phyloP scores from a whole-genome alignment of 2,329 filamentous ascomycete genomes.

The Blastomyces gilchristii region DNA sequence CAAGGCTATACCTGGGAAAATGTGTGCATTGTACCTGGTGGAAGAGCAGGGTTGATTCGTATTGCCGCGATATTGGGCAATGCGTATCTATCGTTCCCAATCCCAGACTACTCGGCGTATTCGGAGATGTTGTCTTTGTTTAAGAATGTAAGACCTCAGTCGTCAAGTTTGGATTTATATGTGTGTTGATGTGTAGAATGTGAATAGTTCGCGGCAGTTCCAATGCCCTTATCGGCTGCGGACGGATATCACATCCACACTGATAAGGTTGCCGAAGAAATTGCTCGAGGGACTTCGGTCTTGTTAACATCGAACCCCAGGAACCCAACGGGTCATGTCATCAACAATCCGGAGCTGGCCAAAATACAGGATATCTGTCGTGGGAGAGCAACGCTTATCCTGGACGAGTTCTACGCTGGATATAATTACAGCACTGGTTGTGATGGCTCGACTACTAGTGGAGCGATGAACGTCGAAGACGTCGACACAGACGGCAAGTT shows the following conservation, averaged over 20 bases:
- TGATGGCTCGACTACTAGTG: conserved; percentile 78
- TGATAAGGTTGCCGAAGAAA: conserved; percentile 85
- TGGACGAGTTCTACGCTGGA: conserved; percentile 92
- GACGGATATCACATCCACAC: conserved; percentile 91
- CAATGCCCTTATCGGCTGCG: conserved; percentile 69
- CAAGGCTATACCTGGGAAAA: conserved; percentile 94
- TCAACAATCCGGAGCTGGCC: conserved; percentile 72
- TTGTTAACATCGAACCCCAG: conserved; percentile 92
- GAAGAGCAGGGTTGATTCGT: conserved; percentile 81
- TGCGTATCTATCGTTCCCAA: conserved; percentile 86
- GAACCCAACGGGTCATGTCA: conserved; percentile 84
- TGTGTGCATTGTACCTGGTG: conserved; percentile 89
- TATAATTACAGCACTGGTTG: conserved; percentile 94
- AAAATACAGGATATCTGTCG: conserved; percentile 90
- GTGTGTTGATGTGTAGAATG: background rate
- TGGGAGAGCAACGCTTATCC: conserved; percentile 80
- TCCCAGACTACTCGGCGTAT: conserved; percentile 92
- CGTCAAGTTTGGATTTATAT: background rate
- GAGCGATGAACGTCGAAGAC: conserved; percentile 80
- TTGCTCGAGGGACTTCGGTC: conserved; percentile 73
- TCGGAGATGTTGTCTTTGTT: conserved; percentile 95
- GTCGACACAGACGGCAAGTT: conserved; percentile 60
- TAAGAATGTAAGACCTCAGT: conserved; percentile 50
- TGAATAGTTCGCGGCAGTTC: conserved; percentile 67
- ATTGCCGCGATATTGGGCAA: conserved; percentile 92